Base-by-base conservation (phyloP, 2,329 filamentous ascomycete genomes). In the Talaromyces islandicus region DNA sequence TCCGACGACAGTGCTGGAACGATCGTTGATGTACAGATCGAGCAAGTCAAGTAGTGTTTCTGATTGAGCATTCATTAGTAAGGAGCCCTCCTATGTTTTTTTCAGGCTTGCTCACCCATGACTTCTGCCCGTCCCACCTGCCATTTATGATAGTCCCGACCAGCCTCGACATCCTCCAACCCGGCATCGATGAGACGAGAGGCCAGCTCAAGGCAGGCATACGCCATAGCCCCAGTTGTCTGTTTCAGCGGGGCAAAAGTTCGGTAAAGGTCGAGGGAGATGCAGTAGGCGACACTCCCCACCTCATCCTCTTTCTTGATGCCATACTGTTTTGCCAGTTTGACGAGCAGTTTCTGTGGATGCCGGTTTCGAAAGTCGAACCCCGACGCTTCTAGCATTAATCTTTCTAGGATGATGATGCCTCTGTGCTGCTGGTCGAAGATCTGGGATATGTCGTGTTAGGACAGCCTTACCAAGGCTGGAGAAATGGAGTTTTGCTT, bases 331-430 rank as follows among this genome's bases (percentile, higher is more conserved):
- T 88, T 85, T 56, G 87, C 81, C 27, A 96, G 81, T 77, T 97
- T 97, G 66, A 91, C 83, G 48, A 97, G 80, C 24, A 91, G 81
- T 64, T 92, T 90, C 67, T 97, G 91, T 0, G 93, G 92, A 68
- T 96, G 89, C 41, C 92, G 87, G 60, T 88, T 92, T 38, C 92
- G 87, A 71, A 97, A 97, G 74, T 99, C 93, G 74, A 99, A 99
- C 63, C 90, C 88, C 30, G 92, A 89, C 2, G 91, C 89, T 76
- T 99, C 94, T 56, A 99, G 87, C 75, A 97, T 95, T 59, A 96
- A 84, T 5, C 94, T 85, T 76, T 99, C 94, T 3, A 97, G 84
- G 1, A 91, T 91, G 63, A 97, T 92, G 64, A 97, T 89, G 60
- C 88, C 85, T 65, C 91, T 89, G 14, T 90, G 89, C 3, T 88